Conservation (phyloP, 2,329 filamentous ascomycete species). For the Metarhizium guizhouense region DNA sequence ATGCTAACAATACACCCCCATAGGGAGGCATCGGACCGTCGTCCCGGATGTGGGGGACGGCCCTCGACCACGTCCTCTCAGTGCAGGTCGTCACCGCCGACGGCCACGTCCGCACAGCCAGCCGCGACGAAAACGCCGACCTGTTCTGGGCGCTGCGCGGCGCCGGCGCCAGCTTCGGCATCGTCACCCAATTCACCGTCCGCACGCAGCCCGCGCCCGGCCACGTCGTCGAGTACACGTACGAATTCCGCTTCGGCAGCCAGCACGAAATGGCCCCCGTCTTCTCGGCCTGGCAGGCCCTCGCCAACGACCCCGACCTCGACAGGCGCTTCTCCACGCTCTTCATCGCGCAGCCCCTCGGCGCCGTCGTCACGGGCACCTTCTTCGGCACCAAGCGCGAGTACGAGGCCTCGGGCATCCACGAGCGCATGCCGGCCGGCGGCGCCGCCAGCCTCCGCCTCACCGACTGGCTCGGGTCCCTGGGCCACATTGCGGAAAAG, state of each 20-base stretch:
- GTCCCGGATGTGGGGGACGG: slow-evolving; percentile 50
- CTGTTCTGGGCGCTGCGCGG: slow-evolving; percentile 50
- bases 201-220: slow-evolving; percentile 47
- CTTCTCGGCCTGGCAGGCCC: slow-evolving; percentile 49
- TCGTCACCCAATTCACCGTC: slow-evolving; percentile 48
- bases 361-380: slow-evolving; percentile 47
- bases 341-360: slow-evolving; percentile 44
- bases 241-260: slow-evolving; percentile 39
- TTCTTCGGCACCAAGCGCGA: slow-evolving; percentile 53
- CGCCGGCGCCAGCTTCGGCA: slow-evolving; percentile 46
- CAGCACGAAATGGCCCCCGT: slow-evolving; percentile 37
- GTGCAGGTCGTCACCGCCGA: slow-evolving; percentile 48
- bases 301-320: slow-evolving; percentile 44
- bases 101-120: slow-evolving; percentile 40
- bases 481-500: slow-evolving; percentile 43
- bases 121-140: slow-evolving; percentile 37
- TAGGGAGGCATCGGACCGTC: slow-evolving; percentile 50
- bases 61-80: slow-evolving; percentile 45
- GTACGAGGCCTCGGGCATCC: slow-evolving; percentile 42
- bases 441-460: slow-evolving; percentile 35
- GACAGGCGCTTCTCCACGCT: slow-evolving; percentile 50
- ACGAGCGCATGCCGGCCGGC: slow-evolving; percentile 33
- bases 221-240: slow-evolving; percentile 50
- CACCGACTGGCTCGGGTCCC: slow-evolving; percentile 53
- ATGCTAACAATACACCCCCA: not conserved